phyloP scores from a whole-genome alignment of 768 basidiomycete species.

The Boletus rufocinnamomeus region DNA sequence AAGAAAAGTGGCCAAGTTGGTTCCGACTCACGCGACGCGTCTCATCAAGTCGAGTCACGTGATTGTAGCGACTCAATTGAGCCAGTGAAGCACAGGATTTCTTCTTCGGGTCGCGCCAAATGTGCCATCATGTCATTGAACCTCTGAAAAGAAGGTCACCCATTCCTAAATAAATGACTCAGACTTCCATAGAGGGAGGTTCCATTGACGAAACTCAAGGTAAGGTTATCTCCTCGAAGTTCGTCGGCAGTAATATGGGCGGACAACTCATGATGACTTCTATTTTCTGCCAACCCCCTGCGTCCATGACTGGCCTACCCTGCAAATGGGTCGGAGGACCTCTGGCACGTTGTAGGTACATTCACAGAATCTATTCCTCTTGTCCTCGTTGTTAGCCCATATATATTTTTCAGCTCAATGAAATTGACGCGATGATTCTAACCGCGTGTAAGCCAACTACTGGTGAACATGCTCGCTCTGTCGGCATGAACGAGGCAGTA shows the following conservation, averaged over 20 bases:
- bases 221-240: not conserved
- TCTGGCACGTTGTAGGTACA: not conserved
- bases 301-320: not conserved
- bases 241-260: constrained; percentile 32
- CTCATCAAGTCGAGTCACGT: constrained; percentile 20
- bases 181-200: too few species aligned
- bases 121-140: too few species aligned
- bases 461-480: not conserved
- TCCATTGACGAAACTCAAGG: not conserved
- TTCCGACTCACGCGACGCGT: constrained; percentile 27
- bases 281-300: not conserved
- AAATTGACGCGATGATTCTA: not conserved
- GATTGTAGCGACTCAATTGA: constrained; percentile 2
- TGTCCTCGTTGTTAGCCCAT: not conserved
- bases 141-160: too few species aligned
- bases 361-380: not conserved
- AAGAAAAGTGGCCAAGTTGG: constrained; percentile 1
- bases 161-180: too few species aligned
- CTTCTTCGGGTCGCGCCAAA: not conserved
- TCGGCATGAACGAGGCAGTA: not conserved
- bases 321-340: not conserved
- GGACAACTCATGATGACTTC: not conserved
- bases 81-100: too few species aligned
- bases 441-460: not conserved
- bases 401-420: not conserved